phyloP scores from a whole-genome alignment of 257 asterid species.

The Eustoma russellianum region DNA sequence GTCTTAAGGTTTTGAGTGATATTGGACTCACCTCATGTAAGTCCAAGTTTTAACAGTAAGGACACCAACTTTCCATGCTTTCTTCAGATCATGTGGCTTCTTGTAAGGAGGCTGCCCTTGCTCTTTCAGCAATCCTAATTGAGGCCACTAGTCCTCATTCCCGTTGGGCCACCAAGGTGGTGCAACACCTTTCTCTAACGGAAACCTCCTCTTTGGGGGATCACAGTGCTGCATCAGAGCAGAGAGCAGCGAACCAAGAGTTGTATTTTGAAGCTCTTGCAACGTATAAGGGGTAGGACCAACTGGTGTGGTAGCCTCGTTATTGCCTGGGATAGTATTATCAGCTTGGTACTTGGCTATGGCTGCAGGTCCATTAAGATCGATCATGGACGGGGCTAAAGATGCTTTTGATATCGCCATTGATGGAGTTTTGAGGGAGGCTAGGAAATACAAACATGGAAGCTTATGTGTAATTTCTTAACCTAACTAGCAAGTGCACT shows the following conservation, averaged over 20 bases:
- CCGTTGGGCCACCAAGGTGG: constrained; percentile 98
- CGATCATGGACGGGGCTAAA: no score
- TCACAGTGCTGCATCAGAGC: constrained; percentile 91
- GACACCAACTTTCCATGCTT: constrained; percentile 84
- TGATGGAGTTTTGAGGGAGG: no score
- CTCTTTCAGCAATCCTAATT: constrained; percentile 56
- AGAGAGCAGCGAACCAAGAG: constrained; percentile 71
- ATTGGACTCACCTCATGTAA: no score
- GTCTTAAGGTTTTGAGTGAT: no score
- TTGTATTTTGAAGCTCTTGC: constrained; percentile 86
- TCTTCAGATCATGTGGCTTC: constrained; percentile 85
- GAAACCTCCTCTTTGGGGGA: constrained; percentile 88
- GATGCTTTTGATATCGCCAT: no score
- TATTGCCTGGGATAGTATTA: constrained; percentile 32
- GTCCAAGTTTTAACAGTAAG: no score
- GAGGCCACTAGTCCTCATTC: constrained; percentile 84
- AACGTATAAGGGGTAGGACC: constrained; percentile 76
- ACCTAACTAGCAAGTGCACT: no score
- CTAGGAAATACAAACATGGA: no score
- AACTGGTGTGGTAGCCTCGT: constrained; percentile 24
- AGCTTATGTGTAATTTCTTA: no score
- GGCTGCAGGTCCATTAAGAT: constrained; percentile 82
- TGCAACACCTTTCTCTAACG: constrained; percentile 68
- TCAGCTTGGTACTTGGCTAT: constrained; percentile 56
- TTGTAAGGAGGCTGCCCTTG: constrained; percentile 76